Evolutionary conservation across 345 rosid species (phyloP), one percentile per base, ranked within the genome.

Genomic region (Iberis pinnata): DNA sequence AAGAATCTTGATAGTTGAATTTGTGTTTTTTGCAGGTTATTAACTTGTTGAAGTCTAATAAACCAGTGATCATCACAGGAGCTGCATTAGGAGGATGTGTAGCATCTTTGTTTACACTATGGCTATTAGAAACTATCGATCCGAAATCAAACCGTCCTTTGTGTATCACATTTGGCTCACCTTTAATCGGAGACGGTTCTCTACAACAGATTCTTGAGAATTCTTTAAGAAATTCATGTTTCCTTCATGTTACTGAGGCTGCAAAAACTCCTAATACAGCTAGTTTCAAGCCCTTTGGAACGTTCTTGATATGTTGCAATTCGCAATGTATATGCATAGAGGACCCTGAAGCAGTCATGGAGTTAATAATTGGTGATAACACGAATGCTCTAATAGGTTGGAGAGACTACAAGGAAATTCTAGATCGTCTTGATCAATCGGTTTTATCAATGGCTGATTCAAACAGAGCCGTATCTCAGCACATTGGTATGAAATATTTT

Each of bases 151-250:
- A 48, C 46, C 76, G 19, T 8, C 84, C 78, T 0, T 72, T 85
- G 32, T 85, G 95, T 73, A 59, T 88, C 65, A 85, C 95, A 0
- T 88, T 79, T 41, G 92, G 95, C 8, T 71, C 79, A 0, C 87
- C 95, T 0, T 67, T 83, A 5, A 4, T 80, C 1, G 88, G 82
- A 4, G 70, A 83, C 53, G 19, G 3, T 3, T 47, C 27, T 43
- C 50, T 82, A 11, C 83, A 73, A 25, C 71, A 70, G 37, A 47
- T 76, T 27, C 72, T 64, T 0, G 66, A 53, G 5, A 26, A 69
- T n/a, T 53, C 76, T 3, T 36, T 18, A 16, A 65, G 81, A 76
- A 73, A 57, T 25, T 65, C 86, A 35, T 71, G 78, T 63, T 86
- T 82, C 70, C 71, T 83, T 24, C 79, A 82, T 49, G 81, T 78